Percentiles rank a stretch among this genome's conserved stretches.
These are phyloP conservation scores for Globisporangium alternatum DNA, from an alignment of 352 stramenopile genomes.

Conservation along the genomic window DNA sequence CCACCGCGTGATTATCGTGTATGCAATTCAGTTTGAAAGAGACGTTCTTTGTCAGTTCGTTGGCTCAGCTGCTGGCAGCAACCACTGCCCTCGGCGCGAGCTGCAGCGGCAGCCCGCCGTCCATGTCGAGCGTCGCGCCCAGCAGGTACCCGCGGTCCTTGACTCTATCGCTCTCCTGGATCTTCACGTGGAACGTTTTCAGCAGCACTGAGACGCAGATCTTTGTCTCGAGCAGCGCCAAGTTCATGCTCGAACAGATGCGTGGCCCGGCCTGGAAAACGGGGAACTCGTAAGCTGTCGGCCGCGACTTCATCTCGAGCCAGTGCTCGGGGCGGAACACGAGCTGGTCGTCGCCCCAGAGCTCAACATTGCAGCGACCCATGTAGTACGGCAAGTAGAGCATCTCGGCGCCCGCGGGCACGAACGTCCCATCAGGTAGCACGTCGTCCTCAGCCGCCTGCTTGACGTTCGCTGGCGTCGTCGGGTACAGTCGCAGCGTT, in stretches of 20 bases:
- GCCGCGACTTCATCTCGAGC: constrained; percentile 53
- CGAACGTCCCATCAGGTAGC: too few species aligned
- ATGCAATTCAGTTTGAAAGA: too few species aligned
- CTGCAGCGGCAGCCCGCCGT: not conserved
- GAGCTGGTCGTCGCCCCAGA: constrained; percentile 51
- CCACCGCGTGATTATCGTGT: too few species aligned
- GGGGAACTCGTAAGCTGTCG: constrained; percentile 66
- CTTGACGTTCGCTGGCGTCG: not conserved
- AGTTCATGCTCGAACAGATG: constrained; percentile 69
- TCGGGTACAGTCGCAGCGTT: not conserved
- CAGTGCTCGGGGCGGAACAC: constrained; percentile 64
- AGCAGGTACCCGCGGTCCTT: not conserved
- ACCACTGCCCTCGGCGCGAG: not conserved
- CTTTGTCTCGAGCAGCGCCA: constrained; percentile 33
- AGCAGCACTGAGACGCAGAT: not conserved
- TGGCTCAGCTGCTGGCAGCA: too few species aligned
- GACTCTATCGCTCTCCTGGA: not conserved
- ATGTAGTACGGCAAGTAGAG: constrained; percentile 76
- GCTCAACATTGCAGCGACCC: constrained; percentile 35
- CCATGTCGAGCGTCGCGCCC: not conserved
- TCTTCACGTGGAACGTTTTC: not conserved
- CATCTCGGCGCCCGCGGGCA: too few species aligned
- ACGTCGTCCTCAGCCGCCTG: constrained; percentile 21
- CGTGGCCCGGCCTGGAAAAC: constrained; percentile 69
- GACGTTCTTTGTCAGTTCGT: too few species aligned